These are phyloP conservation scores for Amanita pseudoporphyria DNA, from an alignment of 768 basidiomycete species.

Conservation along the genomic window DNA sequence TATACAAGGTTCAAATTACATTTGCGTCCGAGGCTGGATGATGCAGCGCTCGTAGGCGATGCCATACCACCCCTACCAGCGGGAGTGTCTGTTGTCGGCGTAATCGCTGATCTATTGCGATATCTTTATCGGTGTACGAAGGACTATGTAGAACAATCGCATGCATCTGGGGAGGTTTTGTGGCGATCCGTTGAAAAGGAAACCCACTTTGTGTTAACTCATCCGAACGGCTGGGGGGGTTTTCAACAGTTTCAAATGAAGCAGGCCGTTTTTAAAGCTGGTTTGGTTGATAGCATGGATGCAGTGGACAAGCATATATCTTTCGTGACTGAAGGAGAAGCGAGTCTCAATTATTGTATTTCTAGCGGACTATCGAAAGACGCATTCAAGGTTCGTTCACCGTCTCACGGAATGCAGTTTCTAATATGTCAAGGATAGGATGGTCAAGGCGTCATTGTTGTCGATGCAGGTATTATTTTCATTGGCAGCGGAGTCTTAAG, in stretches of 20 bases:
- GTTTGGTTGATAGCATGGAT: constrained; percentile 26
- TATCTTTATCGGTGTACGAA: constrained; percentile 29
- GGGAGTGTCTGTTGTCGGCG: constrained; percentile 20
- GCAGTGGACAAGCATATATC: constrained; percentile 30
- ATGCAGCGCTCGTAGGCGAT: not conserved
- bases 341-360: constrained; percentile 43
- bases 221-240: constrained; percentile 45
- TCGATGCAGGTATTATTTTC: constrained; percentile 28
- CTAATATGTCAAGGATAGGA: constrained; percentile 7
- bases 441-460: constrained; percentile 27
- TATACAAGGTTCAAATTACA: constrained; percentile 15
- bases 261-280: constrained; percentile 30
- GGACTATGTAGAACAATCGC: constrained; percentile 30
- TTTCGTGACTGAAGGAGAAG: constrained; percentile 50
- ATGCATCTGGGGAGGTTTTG: constrained; percentile 22
- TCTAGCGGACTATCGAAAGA: constrained; percentile 27
- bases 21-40: constrained; percentile 11
- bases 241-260: constrained; percentile 36
- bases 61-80: constrained; percentile 23
- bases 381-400: constrained; percentile 15
- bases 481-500: not conserved
- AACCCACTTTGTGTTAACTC: constrained; percentile 34
- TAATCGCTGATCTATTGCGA: constrained; percentile 30
- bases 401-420: not conserved
- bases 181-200: constrained; percentile 28